These are phyloP conservation scores for Mallotus japonicus DNA, from an alignment of 441 rosid species.

Conservation along the genomic window DNA sequence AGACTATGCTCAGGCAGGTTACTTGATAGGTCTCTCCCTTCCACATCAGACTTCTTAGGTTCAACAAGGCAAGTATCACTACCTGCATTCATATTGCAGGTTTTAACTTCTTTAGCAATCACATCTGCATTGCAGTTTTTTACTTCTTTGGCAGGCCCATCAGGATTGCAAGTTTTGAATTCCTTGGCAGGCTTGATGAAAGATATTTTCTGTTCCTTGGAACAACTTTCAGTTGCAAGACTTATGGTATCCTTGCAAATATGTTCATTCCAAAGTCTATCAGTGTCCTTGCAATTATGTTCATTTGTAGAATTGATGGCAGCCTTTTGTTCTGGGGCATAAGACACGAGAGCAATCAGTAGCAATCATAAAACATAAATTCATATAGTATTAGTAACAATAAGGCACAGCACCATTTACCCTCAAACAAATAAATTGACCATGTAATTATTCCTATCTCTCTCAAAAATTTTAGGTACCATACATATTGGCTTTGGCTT, in stretches of 20 bases:
- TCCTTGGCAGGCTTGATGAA: conserved; percentile 14
- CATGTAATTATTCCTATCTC: not conserved
- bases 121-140: not conserved
- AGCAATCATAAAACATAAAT: not conserved
- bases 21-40: conserved; percentile 10
- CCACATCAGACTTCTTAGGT: conserved; percentile 23
- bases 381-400: not conserved
- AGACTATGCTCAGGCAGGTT: conserved; percentile 11
- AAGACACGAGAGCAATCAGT: conserved; percentile 8
- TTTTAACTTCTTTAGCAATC: conserved; percentile 18
- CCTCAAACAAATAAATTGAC: not conserved
- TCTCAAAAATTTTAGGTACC: too few species aligned
- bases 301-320: not conserved
- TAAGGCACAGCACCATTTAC: not conserved
- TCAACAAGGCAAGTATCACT: conserved; percentile 22
- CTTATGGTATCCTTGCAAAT: not conserved
- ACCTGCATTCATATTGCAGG: conserved; percentile 24
- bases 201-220: conserved; percentile 10
- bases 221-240: conserved; percentile 4
- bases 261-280: not conserved
- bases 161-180: not conserved
- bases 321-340: conserved; percentile 16
- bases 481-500: too few species aligned
- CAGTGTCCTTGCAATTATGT: not conserved
- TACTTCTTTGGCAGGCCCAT: not conserved